Conservation (phyloP, 2,329 filamentous ascomycete species). For the Penicillium psychrosexuale region DNA sequence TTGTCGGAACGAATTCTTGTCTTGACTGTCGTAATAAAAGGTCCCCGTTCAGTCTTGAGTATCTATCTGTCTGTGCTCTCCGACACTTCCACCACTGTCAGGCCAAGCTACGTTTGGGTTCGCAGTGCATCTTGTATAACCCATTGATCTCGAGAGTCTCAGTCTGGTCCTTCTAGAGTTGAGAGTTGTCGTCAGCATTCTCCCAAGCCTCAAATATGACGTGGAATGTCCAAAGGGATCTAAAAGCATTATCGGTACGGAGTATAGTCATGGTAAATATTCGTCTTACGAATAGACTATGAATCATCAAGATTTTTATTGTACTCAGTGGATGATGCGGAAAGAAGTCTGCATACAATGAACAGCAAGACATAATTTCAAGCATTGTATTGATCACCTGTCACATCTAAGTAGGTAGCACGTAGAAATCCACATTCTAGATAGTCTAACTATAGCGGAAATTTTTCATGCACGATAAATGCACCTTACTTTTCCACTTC, state of each 20-base stretch:
- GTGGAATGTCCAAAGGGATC: neutral
- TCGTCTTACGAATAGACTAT: neutral
- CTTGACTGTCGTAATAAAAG: constrained; percentile 1
- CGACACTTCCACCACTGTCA: constrained; percentile 9
- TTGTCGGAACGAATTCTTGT: constrained; percentile 4
- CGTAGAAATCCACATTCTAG: neutral
- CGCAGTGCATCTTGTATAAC: neutral
- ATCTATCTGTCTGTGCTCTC: constrained; percentile 13
- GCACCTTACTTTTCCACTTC: neutral
- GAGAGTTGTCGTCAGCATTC: constrained; percentile 1
- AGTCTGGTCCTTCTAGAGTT: neutral
- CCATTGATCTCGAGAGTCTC: too few species aligned
- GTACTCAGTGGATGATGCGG: too few species aligned
- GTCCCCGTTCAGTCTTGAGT: constrained; percentile 2
- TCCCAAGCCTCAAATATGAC: neutral
- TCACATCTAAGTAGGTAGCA: neutral
- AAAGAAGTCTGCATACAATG: neutral
- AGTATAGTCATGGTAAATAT: too few species aligned
- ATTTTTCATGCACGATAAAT: neutral
- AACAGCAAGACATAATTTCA: neutral
- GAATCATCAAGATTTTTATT: neutral
- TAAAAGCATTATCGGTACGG: neutral
- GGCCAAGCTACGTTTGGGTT: constrained; percentile 2
- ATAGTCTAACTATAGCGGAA: neutral
- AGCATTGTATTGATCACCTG: neutral